Evolutionary conservation across 768 basidiomycete species (phyloP).

Genomic region (Sarcodon aspratus): DNA sequence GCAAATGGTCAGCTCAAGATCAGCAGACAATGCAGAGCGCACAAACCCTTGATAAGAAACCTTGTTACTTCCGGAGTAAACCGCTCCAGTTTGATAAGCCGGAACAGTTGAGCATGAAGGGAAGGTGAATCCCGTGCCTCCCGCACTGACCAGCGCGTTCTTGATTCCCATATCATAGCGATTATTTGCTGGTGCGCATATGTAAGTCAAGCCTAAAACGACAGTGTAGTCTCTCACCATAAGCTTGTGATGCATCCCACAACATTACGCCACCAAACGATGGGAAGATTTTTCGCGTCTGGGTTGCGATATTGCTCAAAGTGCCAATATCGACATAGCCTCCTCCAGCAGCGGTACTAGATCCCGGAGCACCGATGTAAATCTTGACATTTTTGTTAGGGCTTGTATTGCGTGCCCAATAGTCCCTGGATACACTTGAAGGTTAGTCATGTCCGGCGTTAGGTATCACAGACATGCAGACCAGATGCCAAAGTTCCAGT

Average conservation of each 20-base stretch:
- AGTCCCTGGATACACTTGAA: slow-evolving; percentile 23
- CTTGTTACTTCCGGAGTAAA: slow-evolving; percentile 37
- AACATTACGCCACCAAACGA: slow-evolving; percentile 31
- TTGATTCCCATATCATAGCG: background rate
- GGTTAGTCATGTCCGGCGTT: background rate
- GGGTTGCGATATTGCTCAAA: slow-evolving; percentile 20
- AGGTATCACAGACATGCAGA: slow-evolving; percentile 7
- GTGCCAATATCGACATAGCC: slow-evolving; percentile 9
- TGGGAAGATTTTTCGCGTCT: slow-evolving; percentile 26
- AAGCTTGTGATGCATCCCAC: slow-evolving; percentile 34
- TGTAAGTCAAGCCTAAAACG: background rate
- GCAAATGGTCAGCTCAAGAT: too few relatives aligned
- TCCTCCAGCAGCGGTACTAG: slow-evolving; percentile 26
- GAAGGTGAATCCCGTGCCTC: slow-evolving; percentile 59
- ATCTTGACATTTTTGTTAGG: slow-evolving; percentile 33
- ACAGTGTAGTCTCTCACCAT: slow-evolving; percentile 15
- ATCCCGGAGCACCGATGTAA: slow-evolving; percentile 31
- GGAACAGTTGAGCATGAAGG: slow-evolving; percentile 44
- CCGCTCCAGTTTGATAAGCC: slow-evolving; percentile 34
- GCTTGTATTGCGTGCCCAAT: slow-evolving; percentile 29
- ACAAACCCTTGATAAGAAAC: slow-evolving; percentile 49
- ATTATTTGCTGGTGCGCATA: background rate
- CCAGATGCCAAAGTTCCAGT: slow-evolving; percentile 30
- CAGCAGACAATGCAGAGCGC: background rate
- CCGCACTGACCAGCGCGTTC: slow-evolving; percentile 20